A percentile compares a stretch with the other conserved stretches of the same genome.
These are phyloP conservation scores for Globisporangium viniferum DNA, from an alignment of 352 stramenopile genomes.

Conservation along the genomic window DNA sequence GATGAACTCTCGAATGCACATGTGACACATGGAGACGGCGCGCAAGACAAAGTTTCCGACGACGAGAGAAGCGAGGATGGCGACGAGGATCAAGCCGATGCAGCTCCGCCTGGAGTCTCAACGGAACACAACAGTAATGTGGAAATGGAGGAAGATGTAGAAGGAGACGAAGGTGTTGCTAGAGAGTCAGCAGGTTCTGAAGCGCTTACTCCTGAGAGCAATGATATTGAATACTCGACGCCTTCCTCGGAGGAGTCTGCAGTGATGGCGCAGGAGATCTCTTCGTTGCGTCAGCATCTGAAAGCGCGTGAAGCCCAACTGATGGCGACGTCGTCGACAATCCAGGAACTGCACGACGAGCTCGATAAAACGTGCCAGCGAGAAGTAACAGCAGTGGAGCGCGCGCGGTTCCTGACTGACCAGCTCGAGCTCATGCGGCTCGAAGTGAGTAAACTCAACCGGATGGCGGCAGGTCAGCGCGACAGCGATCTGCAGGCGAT, in stretches of 20 bases:
- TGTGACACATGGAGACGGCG: not conserved
- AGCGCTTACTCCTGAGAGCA: not conserved
- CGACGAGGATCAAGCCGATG: not conserved
- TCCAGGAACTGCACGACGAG: conserved; percentile 72
- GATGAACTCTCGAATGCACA: not conserved
- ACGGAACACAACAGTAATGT: not conserved
- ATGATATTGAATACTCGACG: not conserved
- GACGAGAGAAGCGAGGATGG: not conserved
- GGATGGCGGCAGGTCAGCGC: conserved; percentile 32
- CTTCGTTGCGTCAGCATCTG: conserved; percentile 37
- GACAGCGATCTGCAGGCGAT: conserved; percentile 51
- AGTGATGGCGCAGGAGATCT: conserved; percentile 14
- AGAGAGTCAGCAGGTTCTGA: not conserved
- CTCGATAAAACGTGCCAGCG: conserved; percentile 70
- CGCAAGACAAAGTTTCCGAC: not conserved
- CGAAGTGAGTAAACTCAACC: conserved; percentile 60
- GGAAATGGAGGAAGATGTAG: not conserved
- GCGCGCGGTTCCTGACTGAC: conserved; percentile 53
- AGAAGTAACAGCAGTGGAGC: conserved; percentile 60
- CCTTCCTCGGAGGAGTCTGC: not conserved
- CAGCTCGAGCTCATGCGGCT: conserved; percentile 59
- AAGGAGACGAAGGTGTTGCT: not conserved
- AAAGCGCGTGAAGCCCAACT: conserved; percentile 60
- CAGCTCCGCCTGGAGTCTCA: not conserved
- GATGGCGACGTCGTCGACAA: conserved; percentile 53